phyloP scores from a whole-genome alignment of 2,329 filamentous ascomycete genomes.

The Mariannaea elegans region DNA sequence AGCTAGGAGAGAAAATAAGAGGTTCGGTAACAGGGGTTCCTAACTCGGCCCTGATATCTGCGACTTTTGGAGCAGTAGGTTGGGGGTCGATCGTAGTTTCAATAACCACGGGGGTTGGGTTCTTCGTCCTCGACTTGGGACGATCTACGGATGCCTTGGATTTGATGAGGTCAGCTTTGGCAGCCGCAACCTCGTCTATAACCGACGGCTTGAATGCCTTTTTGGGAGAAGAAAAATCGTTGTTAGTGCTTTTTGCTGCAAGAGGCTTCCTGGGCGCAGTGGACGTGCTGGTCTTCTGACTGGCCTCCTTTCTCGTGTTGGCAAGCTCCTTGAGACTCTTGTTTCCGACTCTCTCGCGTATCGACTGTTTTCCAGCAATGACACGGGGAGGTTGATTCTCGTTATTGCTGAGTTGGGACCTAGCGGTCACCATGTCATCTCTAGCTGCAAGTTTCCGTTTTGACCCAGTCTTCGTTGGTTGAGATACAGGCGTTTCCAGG shows the following conservation, averaged over 20 bases:
- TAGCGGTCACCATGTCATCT: conserved; percentile 59
- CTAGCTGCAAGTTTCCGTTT: conserved; percentile 67
- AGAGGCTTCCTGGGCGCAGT: conserved; percentile 57
- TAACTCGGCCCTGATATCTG: conserved; percentile 30
- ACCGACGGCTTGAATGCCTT: conserved; percentile 52
- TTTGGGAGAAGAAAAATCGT: conserved; percentile 66
- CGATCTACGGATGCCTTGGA: conserved; percentile 40
- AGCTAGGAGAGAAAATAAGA: conserved; percentile 56
- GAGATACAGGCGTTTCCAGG: conserved; percentile 25
- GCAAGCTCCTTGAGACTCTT: conserved; percentile 59
- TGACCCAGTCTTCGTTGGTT: conserved; percentile 55
- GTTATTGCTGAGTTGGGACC: conserved; percentile 35
- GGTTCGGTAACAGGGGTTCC: conserved; percentile 48
- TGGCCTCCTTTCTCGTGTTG: conserved; percentile 51
- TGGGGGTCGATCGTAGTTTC: conserved; percentile 31
- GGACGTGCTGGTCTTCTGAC: conserved; percentile 42
- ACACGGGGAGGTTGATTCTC: conserved; percentile 41
- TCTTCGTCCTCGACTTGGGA: conserved; percentile 41
- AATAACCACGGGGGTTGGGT: conserved; percentile 28
- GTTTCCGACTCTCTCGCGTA: conserved; percentile 48
- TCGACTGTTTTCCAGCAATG: conserved; percentile 38
- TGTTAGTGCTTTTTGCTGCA: conserved; percentile 67
- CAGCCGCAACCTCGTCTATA: conserved; percentile 49
- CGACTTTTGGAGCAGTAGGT: conserved; percentile 25
- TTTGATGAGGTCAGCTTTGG: conserved; percentile 49